Conservation (phyloP, 1,284 basidiomycete species). For the Ustilago shanxiensis region DNA sequence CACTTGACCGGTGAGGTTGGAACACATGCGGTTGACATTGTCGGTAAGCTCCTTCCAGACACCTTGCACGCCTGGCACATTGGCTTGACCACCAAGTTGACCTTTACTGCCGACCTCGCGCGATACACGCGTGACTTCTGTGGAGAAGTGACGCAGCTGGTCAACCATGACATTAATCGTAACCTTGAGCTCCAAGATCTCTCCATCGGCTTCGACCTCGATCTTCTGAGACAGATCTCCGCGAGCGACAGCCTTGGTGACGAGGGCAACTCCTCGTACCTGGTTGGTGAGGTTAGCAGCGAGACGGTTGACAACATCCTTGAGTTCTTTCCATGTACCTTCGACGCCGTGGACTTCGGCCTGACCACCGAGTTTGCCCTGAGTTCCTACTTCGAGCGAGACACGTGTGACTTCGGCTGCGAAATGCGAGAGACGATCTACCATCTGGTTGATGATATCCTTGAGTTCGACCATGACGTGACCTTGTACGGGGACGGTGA, state of each 20-base stretch:
- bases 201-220: conserved; percentile 94
- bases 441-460: conserved; percentile 97
- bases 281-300: conserved; percentile 81
- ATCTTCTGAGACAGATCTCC: conserved; percentile 97
- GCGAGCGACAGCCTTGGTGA: conserved; percentile 96
- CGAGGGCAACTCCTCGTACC: conserved; percentile 92
- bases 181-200: conserved; percentile 96
- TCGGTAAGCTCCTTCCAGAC: conserved; percentile 71
- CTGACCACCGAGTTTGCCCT: conserved; percentile 71
- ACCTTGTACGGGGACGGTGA: conserved; percentile 94
- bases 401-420: conserved; percentile 95
- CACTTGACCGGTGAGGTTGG: conserved; percentile 92
- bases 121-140: conserved; percentile 96
- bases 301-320: conserved; percentile 70
- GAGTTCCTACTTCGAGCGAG: conserved; percentile 79
- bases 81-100: conserved; percentile 69
- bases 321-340: conserved; percentile 70
- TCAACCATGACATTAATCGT: conserved; percentile 98
- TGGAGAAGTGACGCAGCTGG: conserved; percentile 86
- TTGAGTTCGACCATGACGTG: conserved; percentile 97
- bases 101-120: conserved; percentile 60
- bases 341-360: conserved; percentile 70
- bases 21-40: conserved; percentile 92
- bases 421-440: conserved; percentile 86
- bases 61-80: conserved; percentile 69